Conservation (phyloP, 805 yeast species). For the Candida stauntonica region DNA sequence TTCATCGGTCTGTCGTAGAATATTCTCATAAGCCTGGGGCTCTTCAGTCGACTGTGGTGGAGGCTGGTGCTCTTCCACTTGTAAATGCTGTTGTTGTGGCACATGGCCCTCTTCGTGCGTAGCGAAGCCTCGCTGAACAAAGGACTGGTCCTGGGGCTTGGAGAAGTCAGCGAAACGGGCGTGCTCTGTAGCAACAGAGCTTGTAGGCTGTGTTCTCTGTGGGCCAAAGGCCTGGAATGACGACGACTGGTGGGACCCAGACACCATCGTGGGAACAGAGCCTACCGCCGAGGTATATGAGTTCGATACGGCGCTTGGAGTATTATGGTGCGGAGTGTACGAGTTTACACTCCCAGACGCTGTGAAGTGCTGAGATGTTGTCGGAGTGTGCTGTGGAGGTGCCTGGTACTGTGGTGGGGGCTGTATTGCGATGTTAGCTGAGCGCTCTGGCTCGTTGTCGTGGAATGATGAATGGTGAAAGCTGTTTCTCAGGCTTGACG, state of each 20-base stretch:
- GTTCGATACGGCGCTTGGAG: constrained; percentile 45
- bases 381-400: constrained; percentile 7
- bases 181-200: constrained; percentile 33
- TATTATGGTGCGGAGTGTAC: constrained; percentile 38
- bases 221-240: constrained; percentile 28
- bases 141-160: constrained; percentile 11
- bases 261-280: constrained; percentile 22
- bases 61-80: constrained; percentile 6
- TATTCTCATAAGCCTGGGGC: constrained; percentile 12
- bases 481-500: background rate
- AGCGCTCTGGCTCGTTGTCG: constrained; percentile 12
- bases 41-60: constrained; percentile 15
- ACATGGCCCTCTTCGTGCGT: constrained; percentile 3
- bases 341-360: constrained; percentile 24
- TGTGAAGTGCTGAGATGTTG: constrained; percentile 29
- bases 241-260: constrained; percentile 7
- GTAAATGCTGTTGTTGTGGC: constrained; percentile 13
- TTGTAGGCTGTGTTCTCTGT: constrained; percentile 45
- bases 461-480: constrained; percentile 1
- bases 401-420: background rate
- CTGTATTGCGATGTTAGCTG: constrained; percentile 25
- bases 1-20: constrained; percentile 4
- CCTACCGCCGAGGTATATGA: constrained; percentile 37
- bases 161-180: constrained; percentile 17
- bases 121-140: constrained; percentile 13